A percentile compares a stretch with the other conserved stretches of the same genome.
phyloP scores from a whole-genome alignment of 2,329 filamentous ascomycete species.

The Nemania abortiva region DNA sequence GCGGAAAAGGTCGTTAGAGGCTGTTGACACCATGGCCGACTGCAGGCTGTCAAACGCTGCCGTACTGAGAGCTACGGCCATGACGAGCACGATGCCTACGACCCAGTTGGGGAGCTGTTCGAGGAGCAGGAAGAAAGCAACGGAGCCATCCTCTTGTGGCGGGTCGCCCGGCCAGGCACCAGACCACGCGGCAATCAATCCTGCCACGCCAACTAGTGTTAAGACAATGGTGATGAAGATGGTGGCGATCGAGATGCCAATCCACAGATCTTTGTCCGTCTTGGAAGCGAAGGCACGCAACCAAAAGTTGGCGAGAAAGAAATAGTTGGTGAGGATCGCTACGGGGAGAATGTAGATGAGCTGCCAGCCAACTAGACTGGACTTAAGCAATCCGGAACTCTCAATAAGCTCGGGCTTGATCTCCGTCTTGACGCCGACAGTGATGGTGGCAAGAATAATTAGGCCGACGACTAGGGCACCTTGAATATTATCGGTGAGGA shows the following conservation, averaged over 20 bases:
- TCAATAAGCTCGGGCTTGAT: conserved; percentile 77
- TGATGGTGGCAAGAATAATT: conserved; percentile 80
- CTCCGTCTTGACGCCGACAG: conserved; percentile 80
- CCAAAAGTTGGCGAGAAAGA: conserved; percentile 89
- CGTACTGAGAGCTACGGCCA: conserved; percentile 81
- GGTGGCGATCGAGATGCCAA: conserved; percentile 78
- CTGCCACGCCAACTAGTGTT: conserved; percentile 77
- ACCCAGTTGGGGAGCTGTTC: conserved; percentile 81
- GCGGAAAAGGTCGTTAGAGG: conserved; percentile 86
- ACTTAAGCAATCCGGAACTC: conserved; percentile 74
- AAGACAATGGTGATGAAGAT: conserved; percentile 75
- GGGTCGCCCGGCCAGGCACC: conserved; percentile 76
- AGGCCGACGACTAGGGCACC: conserved; percentile 81
- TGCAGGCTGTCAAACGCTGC: conserved; percentile 85
- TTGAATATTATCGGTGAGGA: conserved; percentile 85
- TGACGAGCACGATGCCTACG: conserved; percentile 83
- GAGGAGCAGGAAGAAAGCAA: conserved; percentile 82
- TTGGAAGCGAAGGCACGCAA: conserved; percentile 84
- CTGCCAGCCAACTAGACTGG: conserved; percentile 83
- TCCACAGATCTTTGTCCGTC: conserved; percentile 81
- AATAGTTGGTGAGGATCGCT: conserved; percentile 85
- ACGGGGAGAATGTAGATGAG: conserved; percentile 86
- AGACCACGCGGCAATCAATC: conserved; percentile 82
- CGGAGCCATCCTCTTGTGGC: conserved; percentile 69
- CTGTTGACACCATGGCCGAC: conserved; percentile 86